Evolutionary conservation across 805 yeast genomes (phyloP), one percentile per base, ranked within the genome.

Genomic region (Candida silvicultrix): DNA sequence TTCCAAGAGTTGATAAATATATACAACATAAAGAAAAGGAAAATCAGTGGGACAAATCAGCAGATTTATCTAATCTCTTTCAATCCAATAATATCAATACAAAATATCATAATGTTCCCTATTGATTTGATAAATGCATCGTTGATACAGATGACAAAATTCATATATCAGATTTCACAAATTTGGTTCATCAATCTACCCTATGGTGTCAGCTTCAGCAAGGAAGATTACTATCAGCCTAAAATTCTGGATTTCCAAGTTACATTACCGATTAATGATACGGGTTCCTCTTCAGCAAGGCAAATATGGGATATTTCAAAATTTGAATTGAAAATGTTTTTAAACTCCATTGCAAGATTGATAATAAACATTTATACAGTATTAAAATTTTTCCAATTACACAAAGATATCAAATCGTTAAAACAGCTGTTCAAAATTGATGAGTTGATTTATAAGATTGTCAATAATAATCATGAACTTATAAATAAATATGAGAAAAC

Each of bases 1-100:
- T 58, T 46, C 35, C 61, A 59, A 38, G 63, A 59, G 38, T 43
- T 58, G 16, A 51, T 58, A 14, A 47, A 41, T 21, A 35, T 59
- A 12, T 57, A 57, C 36, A 39, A 48, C 1, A 14, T 59, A 29
- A 54, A 48, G 29, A 52, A 47, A 37, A 47, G 53, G 37, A 57
- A 49, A 38, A 43, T 51, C 7, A 53, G 46, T 10, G 45, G 49
- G 1, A 22, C 43, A 6, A 41, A 48, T 23, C 45, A 44, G 22
- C 14, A 19, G 14, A 47, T 55, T 2, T 51, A 38, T 38, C 53
- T 48, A 45, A 47, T 59, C 15, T 47, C 58, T 5, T 58, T 59
- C 40, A 48, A 50, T 1, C 62, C 62, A 3, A 45, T 59, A 3
- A 23, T 57, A 3, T 51, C 59, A 18, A 31, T 53, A 0, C 40